Base-by-base conservation (phyloP, 441 rosid genomes). In the Lepidium campestre region DNA sequence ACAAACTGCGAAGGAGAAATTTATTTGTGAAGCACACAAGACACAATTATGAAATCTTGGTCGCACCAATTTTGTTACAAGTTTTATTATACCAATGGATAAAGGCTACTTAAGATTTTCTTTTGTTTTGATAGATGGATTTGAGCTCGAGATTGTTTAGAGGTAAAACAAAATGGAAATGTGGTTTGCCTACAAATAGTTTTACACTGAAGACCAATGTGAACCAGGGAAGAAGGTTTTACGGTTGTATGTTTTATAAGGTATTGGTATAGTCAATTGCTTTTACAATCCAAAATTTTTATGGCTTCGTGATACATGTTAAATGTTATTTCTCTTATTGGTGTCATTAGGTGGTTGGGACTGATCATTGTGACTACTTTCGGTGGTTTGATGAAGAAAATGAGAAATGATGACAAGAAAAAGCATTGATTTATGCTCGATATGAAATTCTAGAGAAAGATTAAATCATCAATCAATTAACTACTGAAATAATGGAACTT, bases 241-340 rank as follows among this genome's bases (percentile, higher is more conserved):
- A 8, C 13, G 25, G 49, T 44, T 44, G 23, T 44, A 5, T 2
- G 25, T 44, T 18, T 23, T 44, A 8, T 44, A 44, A 44, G 13
- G 49, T 44, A 44, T 44, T n/a, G n/a, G 49, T 44, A 44, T 23
- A 44, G 49, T 44, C 6, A 25, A 44, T 44, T 44, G 23, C 12
- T 44, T 44, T 44, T 44, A 44, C 23, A 53, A 53, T 53, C 41
- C 5, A 25, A 32, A 41, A 32, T 25, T 53, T 4, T 53, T 40
- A 53, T 53, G 41, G 58, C 39, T 53, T 53, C 23, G 10, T 53
- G 41, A 53, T 53, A 53, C 58, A n/a, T n/a, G n/a, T n/a, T n/a
- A n/a, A n/a, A n/a, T n/a, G n/a, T n/a, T n/a, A 53, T 53, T 10
- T 53, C 40, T 53, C 1, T 52, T 53, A 53, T 32, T 32, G 32